Evolutionary conservation across 768 basidiomycete genomes (phyloP).

Genomic region (Boletus pseudopeckii): DNA sequence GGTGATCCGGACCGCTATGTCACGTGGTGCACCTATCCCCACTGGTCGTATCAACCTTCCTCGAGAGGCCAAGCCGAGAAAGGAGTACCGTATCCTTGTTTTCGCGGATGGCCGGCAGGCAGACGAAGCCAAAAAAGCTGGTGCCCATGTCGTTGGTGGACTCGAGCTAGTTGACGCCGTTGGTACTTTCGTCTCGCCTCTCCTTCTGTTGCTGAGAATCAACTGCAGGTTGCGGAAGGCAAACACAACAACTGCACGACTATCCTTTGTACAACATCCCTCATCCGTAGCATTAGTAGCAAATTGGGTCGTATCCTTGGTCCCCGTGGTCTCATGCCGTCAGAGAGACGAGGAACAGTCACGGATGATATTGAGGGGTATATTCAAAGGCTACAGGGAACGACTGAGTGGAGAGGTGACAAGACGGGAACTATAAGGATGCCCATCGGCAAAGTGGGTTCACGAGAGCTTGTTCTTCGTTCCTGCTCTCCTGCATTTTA

Average conservation of each 20-base stretch:
- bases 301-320: slow-evolving; percentile 78
- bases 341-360: slow-evolving; percentile 89
- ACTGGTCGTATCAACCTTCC: slow-evolving; percentile 89
- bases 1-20: slow-evolving; percentile 73
- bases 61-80: slow-evolving; percentile 67
- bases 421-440: slow-evolving; percentile 79
- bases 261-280: slow-evolving; percentile 77
- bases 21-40: slow-evolving; percentile 77
- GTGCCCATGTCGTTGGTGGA: slow-evolving; percentile 90
- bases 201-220: neutral
- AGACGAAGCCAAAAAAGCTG: slow-evolving; percentile 80
- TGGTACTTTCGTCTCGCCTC: slow-evolving; percentile 28
- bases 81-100: slow-evolving; percentile 79
- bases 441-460: slow-evolving; percentile 70
- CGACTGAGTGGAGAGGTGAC: slow-evolving; percentile 93
- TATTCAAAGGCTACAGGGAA: slow-evolving; percentile 73
- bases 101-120: slow-evolving; percentile 86
- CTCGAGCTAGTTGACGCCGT: slow-evolving; percentile 86
- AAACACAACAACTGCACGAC: slow-evolving; percentile 70
- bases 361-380: slow-evolving; percentile 84
- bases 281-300: slow-evolving; percentile 75
- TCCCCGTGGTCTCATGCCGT: slow-evolving; percentile 94
- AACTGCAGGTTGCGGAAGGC: slow-evolving; percentile 63
- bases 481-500: neutral
- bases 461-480: neutral